phyloP scores from a whole-genome alignment of 805 yeast species.

The Kodamaea kaohsiungensis region DNA sequence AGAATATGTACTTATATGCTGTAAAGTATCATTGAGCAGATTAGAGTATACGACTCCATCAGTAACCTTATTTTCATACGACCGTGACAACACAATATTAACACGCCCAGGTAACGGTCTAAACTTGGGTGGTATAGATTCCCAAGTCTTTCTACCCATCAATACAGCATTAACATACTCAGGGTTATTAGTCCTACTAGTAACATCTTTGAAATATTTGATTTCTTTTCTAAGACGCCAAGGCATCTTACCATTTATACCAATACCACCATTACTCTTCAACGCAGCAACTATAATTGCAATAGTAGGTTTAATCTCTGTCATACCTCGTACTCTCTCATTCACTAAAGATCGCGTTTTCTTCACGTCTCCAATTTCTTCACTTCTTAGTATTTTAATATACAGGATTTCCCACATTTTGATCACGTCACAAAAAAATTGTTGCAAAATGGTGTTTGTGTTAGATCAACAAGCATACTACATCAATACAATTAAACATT shows the following conservation, averaged over 20 bases:
- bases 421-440: not conserved
- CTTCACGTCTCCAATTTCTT: too few species aligned
- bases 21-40: constrained; percentile 29
- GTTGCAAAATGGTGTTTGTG: constrained; percentile 3
- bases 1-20: constrained; percentile 35
- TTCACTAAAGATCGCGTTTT: too few species aligned
- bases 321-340: not conserved
- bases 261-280: constrained; percentile 80
- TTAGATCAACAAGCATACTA: not conserved
- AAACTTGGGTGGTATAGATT: constrained; percentile 81
- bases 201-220: constrained; percentile 78
- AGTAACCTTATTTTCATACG: constrained; percentile 19
- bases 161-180: constrained; percentile 67
- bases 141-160: constrained; percentile 98
- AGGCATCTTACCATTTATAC: constrained; percentile 77
- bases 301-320: constrained; percentile 18
- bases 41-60: constrained; percentile 28
- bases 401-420: too few species aligned
- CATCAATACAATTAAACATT: not conserved
- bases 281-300: constrained; percentile 82
- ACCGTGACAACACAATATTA: constrained; percentile 74
- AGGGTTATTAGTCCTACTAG: constrained; percentile 44
- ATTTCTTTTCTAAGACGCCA: constrained; percentile 87
- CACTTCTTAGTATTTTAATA: too few species aligned
- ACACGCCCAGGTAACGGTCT: constrained; percentile 77